Evolutionary conservation across 208 protist genomes (phyloP), one percentile per base, ranked within the genome.

Genomic region (Angomonas deanei): DNA sequence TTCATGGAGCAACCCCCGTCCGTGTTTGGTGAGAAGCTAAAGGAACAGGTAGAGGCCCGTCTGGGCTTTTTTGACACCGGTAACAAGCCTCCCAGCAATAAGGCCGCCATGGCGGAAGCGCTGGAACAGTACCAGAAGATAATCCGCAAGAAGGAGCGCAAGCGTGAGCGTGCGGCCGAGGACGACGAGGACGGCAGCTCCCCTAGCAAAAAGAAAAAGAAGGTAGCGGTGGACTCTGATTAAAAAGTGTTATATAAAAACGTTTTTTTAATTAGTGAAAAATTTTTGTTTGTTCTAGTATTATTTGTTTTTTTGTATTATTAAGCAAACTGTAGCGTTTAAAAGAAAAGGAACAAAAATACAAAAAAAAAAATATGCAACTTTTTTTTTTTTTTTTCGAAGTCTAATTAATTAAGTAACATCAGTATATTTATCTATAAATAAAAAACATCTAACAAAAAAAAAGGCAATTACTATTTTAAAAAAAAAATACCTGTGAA

Each of bases 41-140:
- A 88, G 58, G 93, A 98, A 50, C 98, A 99, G 84, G 97, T 99
- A 23, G 98, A 99, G 70, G 98, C 99, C 36, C 80, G 98, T 21
- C 84, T 99, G 19, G 88, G 84, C 61, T 99, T 99, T 75, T 99
- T 99, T 76, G 95, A 98, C 70, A 96, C 90, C 13, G 97, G 98
- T 79, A 86, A 98, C 88, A 93, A 90, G 77, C 88, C 88, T 3
- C 84, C 78, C 60, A 92, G 78, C 82, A 99, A 99, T 79, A 81
- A 96, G 47, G 97, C 94, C 31, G 95, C 96, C 32, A 99, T 99
- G 97, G 84, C 85, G 62, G 88, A 98, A 77, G 97, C 94, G 8
- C 80, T 98, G 28, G 79, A 96, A 66, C 83, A 82, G 74, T 97
- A 94, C 72, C 73, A 88, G 74, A 80, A 70, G 60, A 84, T 84